These are phyloP conservation scores for Bolboschoenoplectus hybrid DNA, from an alignment of 202 grass and related monocot genomes.

Conservation along the genomic window DNA sequence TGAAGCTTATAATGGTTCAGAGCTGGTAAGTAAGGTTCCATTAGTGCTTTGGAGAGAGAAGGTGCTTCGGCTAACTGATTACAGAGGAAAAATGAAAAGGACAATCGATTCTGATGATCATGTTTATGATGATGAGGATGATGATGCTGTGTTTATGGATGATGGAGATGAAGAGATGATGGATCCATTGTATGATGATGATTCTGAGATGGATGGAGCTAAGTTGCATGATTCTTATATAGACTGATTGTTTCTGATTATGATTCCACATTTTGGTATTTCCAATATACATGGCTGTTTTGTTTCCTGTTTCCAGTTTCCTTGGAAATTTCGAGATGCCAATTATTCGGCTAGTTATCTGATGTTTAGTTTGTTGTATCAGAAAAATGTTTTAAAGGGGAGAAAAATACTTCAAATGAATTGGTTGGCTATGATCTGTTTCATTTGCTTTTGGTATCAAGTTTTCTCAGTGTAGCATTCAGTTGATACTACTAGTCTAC, in stretches of 20 bases:
- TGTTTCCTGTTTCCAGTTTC: not conserved
- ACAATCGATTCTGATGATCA: conserved; percentile 40
- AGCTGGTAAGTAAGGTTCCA: conserved; percentile 62
- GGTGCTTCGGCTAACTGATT: conserved; percentile 63
- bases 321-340: not conserved
- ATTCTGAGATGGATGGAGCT: conserved; percentile 63
- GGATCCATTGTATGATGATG: conserved; percentile 42
- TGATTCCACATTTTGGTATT: not conserved
- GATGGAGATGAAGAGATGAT: conserved; percentile 2
- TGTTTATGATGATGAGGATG: not conserved
- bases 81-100: conserved; percentile 70
- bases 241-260: conserved; percentile 30
- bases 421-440: not conserved
- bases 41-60: conserved; percentile 81
- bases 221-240: conserved; percentile 52
- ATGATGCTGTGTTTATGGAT: not conserved
- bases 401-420: not conserved
- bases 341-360: not conserved
- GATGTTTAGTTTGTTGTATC: not conserved
- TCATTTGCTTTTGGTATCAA: not conserved
- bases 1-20: conserved; percentile 70
- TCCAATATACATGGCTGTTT: not conserved
- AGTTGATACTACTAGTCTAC: not conserved
- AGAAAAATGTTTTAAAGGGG: not conserved
- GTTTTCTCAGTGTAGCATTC: not conserved